Percentiles rank a stretch among this genome's conserved stretches.
Conservation (phyloP, 2,329 filamentous ascomycete species). For the Grosmannia huntii region DNA sequence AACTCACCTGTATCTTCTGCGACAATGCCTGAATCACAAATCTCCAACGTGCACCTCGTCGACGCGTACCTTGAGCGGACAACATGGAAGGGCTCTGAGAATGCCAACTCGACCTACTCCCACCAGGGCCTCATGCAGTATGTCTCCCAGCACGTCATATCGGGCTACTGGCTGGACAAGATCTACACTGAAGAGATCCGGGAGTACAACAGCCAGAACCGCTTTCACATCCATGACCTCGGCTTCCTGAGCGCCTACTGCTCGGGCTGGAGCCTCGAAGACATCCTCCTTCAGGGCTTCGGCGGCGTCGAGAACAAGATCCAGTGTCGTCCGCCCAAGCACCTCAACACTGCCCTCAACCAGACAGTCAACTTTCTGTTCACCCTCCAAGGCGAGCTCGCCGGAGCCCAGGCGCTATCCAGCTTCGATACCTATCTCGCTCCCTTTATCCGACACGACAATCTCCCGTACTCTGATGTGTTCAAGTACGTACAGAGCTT, state of each 20-base stretch:
- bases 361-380: constrained; percentile 1
- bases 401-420: not conserved
- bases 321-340: not conserved
- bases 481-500: constrained; percentile 1
- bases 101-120: constrained; percentile 1
- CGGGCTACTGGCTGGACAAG: not conserved
- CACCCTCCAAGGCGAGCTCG: not conserved
- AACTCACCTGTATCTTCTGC: not conserved
- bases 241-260: constrained; percentile 1
- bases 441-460: not conserved
- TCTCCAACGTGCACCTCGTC: not conserved
- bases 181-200: not conserved
- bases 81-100: not conserved
- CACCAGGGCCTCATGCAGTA: constrained; percentile 1
- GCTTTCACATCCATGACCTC: constrained; percentile 1
- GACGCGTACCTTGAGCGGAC: not conserved
- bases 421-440: constrained; percentile 1
- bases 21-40: not conserved
- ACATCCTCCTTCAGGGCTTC: not conserved
- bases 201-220: not conserved
- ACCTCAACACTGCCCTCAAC: not conserved
- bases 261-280: not conserved
- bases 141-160: not conserved
- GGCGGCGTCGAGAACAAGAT: constrained; percentile 1
- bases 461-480: not conserved